Conservation (phyloP, 2,329 filamentous ascomycete species). For the Cyphellophora attinorum region DNA sequence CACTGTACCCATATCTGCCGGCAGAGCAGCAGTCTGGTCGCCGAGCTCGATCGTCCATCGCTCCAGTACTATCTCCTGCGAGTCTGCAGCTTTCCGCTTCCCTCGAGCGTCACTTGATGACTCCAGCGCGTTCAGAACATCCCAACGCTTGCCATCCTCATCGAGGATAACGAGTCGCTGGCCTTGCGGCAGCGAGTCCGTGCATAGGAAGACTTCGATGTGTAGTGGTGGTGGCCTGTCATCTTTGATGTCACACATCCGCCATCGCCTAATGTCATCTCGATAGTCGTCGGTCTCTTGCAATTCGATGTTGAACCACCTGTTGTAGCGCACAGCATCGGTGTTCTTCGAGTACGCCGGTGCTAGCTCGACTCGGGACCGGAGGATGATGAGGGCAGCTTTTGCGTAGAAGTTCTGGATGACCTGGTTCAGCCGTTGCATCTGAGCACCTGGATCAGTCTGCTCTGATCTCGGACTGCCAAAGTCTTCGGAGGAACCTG, state of each 20-base stretch:
- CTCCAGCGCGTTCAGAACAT: constrained; percentile 75
- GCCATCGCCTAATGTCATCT: constrained; percentile 76
- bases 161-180: constrained; percentile 84
- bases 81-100: constrained; percentile 27
- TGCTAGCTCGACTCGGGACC: constrained; percentile 65
- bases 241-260: constrained; percentile 64
- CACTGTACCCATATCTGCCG: constrained; percentile 43
- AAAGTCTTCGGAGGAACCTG: constrained; percentile 40
- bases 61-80: constrained; percentile 73
- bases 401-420: constrained; percentile 95
- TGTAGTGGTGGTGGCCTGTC: constrained; percentile 73
- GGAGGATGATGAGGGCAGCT: constrained; percentile 71
- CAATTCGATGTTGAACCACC: constrained; percentile 92
- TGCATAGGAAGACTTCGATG: constrained; percentile 84
- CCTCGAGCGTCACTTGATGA: constrained; percentile 22
- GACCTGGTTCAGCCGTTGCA: constrained; percentile 83
- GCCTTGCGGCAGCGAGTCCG: constrained; percentile 65
- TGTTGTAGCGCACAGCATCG: constrained; percentile 60
- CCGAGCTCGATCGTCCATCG: constrained; percentile 83
- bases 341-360: constrained; percentile 46
- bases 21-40: constrained; percentile 37
- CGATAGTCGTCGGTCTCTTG: constrained; percentile 83
- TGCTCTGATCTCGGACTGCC: constrained; percentile 31
- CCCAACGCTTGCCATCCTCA: constrained; percentile 83
- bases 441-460: constrained; percentile 50